Evolutionary conservation across 1,139 yeast species (phyloP), one percentile per base, ranked within the genome.

Genomic region (Suhomyces taliae): DNA sequence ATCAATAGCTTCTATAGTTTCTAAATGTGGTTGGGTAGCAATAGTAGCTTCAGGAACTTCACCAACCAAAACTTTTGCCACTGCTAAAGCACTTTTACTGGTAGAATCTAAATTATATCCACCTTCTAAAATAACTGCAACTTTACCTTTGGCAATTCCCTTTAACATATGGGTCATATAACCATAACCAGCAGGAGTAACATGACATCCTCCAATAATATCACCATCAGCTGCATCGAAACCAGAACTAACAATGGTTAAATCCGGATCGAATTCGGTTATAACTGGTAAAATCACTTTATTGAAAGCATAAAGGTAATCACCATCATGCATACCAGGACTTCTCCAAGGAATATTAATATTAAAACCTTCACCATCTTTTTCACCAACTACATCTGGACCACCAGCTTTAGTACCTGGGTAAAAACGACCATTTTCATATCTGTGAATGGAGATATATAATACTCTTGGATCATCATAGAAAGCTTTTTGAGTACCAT

Each of bases 161-260:
- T 90, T 91, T 55, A 95, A 74, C 85, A 85, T 78, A 60, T 90
- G 96, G 2, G 98, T 89, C 97, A 95, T 90, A 54, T 90, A 91
- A 7, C 97, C 97, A 64, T 93, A 95, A 14, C 97, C 97, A 38
- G 90, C 87, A 2, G 99, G 99, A 0, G 97, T 81, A 4, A 95
- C 96, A 64, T 89, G 95, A 65, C 97, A 93, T 36, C 95, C 96
- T n/a, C 99, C 99, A 55, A 95, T 89, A 47, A 90, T 85, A 67
- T 95, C 99, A 45, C 98, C 99, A 58, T 89, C 97, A 0, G 99
- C 99, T 26, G 99, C 99, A 70, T 93, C 99, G 61, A 93, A 93
- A 0, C 99, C 99, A 0, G 98, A 85, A 37, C 97, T 89, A 33
- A 95, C 85, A 36, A 95, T 89, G 7, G 90, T 90, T 55, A 95